Percentiles rank a stretch among this genome's conserved stretches.
Evolutionary conservation across 1,284 basidiomycete genomes (phyloP).

Genomic region (Sporisorium scitamineum): DNA sequence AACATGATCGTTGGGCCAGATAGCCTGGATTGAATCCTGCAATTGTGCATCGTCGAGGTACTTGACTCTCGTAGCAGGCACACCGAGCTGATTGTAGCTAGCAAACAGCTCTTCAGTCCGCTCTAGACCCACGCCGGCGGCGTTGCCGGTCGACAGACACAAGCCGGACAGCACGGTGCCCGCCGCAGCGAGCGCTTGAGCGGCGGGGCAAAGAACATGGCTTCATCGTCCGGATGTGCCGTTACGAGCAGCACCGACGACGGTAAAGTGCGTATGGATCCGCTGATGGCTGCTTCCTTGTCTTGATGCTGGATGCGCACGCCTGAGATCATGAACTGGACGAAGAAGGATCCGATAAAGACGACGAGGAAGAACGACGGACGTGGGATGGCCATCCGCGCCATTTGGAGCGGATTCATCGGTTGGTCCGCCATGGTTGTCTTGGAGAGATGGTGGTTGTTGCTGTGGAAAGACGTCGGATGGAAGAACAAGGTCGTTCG

Average conservation of each 20-base stretch:
- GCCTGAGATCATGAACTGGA: constrained; percentile 40
- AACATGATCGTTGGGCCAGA: constrained; percentile 78
- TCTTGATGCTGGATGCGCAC: constrained; percentile 22
- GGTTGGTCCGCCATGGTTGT: constrained; percentile 21
- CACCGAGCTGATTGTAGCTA: constrained; percentile 74
- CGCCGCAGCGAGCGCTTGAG: constrained; percentile 73
- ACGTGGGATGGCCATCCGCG: constrained; percentile 43
- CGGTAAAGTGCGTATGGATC: constrained; percentile 20
- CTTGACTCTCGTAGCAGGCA: constrained; percentile 75
- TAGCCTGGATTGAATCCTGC: constrained; percentile 79
- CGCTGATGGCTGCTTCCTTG: constrained; percentile 1
- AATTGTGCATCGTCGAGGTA: constrained; percentile 79
- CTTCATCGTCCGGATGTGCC: constrained; percentile 91
- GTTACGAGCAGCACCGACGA: constrained; percentile 76
- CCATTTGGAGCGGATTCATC: constrained; percentile 18
- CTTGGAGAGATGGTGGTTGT: background rate
- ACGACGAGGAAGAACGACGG: constrained; percentile 40
- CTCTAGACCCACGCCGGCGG: constrained; percentile 80
- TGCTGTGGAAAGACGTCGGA: background rate
- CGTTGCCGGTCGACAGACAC: constrained; percentile 76
- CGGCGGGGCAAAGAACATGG: constrained; percentile 87
- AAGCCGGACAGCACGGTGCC: constrained; percentile 70
- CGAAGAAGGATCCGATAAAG: constrained; percentile 30
- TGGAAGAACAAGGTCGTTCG: background rate
- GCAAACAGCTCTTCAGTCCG: constrained; percentile 77